These are phyloP conservation scores for Pseudocercospora vitis DNA, from an alignment of 2,329 filamentous ascomycete genomes.

Conservation along the genomic window DNA sequence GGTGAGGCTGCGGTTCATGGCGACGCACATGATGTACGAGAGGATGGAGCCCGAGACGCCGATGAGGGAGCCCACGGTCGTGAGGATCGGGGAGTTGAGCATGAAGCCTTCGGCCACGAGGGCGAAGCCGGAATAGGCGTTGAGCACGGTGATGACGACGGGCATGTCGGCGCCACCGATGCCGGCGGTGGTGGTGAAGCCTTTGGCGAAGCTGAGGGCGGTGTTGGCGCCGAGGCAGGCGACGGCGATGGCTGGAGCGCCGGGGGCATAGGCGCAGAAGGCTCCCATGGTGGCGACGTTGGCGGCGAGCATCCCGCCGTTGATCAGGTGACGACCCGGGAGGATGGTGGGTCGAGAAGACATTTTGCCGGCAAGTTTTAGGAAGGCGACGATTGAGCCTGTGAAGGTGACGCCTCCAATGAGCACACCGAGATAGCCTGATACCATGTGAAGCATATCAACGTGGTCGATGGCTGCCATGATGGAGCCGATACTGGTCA, in stretches of 20 bases:
- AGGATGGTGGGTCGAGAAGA: conserved; percentile 72
- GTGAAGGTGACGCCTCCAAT: conserved; percentile 86
- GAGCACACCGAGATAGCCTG: conserved; percentile 80
- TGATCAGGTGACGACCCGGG: conserved; percentile 73
- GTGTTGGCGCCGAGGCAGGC: conserved; percentile 75
- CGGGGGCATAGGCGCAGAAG: conserved; percentile 79
- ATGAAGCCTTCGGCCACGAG: conserved; percentile 89
- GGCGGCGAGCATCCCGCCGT: conserved; percentile 69
- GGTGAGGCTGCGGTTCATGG: conserved; percentile 87
- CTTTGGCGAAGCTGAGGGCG: conserved; percentile 76
- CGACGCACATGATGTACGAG: conserved; percentile 82
- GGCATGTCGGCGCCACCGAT: conserved; percentile 96
- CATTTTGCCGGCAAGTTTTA: conserved; percentile 82
- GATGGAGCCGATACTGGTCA: conserved; percentile 85
- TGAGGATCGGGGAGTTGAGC: conserved; percentile 82
- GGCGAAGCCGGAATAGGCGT: conserved; percentile 87
- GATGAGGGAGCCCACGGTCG: conserved; percentile 81
- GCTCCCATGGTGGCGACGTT: conserved; percentile 82
- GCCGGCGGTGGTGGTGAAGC: conserved; percentile 81
- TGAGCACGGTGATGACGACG: conserved; percentile 85
- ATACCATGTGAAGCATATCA: conserved; percentile 78
- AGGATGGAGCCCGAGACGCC: conserved; percentile 86
- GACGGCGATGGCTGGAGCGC: conserved; percentile 74
- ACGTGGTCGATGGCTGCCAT: conserved; percentile 67
- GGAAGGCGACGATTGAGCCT: conserved; percentile 82